These are phyloP conservation scores for Candida maris DNA, from an alignment of 805 yeast species.

Conservation along the genomic window DNA sequence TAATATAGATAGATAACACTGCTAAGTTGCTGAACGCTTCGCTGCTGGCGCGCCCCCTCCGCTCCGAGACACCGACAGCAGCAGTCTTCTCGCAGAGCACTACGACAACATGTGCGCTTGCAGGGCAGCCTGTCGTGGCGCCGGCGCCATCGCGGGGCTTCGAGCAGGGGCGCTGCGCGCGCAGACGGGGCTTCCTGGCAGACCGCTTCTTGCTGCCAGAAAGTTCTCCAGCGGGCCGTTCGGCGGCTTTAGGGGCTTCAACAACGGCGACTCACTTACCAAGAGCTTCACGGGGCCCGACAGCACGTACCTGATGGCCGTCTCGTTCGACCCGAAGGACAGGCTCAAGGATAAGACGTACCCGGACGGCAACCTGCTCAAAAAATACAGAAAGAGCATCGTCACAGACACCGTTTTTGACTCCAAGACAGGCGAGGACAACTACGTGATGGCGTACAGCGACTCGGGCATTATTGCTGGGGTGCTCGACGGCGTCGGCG, in stretches of 20 bases:
- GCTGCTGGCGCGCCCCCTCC: no score
- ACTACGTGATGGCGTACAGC: slow-evolving; percentile 50
- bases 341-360: slow-evolving; percentile 43
- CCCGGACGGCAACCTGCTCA: slow-evolving; percentile 26
- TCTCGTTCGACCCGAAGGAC: slow-evolving; percentile 73
- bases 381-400: slow-evolving; percentile 22
- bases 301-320: slow-evolving; percentile 52
- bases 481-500: slow-evolving; percentile 96
- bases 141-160: no score
- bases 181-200: no score
- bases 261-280: slow-evolving; percentile 26
- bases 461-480: slow-evolving; percentile 57
- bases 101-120: no score
- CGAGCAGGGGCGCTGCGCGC: no score
- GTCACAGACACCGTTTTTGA: slow-evolving; percentile 21
- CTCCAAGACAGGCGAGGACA: slow-evolving; percentile 79
- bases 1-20: no score
- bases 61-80: no score
- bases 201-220: slow-evolving; percentile 6
- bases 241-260: slow-evolving; percentile 23
- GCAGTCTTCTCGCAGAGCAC: no score
- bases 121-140: no score
- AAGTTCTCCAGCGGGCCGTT: slow-evolving; percentile 23
- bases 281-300: slow-evolving; percentile 24
- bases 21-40: no score